A percentile compares a stretch with the other conserved stretches of the same genome.
These are phyloP conservation scores for Pyrenophora teres DNA, from an alignment of 2,329 filamentous ascomycete genomes.

Conservation along the genomic window DNA sequence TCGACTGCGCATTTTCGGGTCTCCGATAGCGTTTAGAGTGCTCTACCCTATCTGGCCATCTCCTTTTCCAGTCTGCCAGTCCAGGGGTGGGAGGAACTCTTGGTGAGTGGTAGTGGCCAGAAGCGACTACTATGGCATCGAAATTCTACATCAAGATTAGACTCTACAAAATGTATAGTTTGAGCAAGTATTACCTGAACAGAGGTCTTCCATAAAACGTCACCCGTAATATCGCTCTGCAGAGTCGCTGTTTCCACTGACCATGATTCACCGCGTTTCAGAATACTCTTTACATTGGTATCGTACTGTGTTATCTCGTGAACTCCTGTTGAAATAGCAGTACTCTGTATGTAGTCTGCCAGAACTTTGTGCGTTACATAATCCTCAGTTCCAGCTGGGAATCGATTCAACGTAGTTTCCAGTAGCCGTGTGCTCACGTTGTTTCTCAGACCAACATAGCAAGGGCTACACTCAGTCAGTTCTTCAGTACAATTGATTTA, in stretches of 20 bases:
- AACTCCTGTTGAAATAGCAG: constrained; percentile 58
- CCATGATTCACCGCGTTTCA: constrained; percentile 59
- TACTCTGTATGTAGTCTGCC: constrained; percentile 65
- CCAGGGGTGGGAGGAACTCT: constrained; percentile 57
- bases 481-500: not conserved
- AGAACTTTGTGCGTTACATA: constrained; percentile 63
- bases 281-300: constrained; percentile 61
- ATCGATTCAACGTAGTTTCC: constrained; percentile 56
- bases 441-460: constrained; percentile 59
- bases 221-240: constrained; percentile 10
- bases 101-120: constrained; percentile 60
- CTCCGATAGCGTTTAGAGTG: constrained; percentile 60
- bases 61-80: constrained; percentile 52
- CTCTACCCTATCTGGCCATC: constrained; percentile 52
- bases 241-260: constrained; percentile 56
- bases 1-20: constrained; percentile 56
- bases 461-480: constrained; percentile 48
- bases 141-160: constrained; percentile 44
- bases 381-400: constrained; percentile 64
- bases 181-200: constrained; percentile 1
- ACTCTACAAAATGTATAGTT: accelerated
- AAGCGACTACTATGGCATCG: constrained; percentile 59
- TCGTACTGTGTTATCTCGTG: constrained; percentile 58
- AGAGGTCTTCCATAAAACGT: constrained; percentile 8
- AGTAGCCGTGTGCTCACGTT: constrained; percentile 60